Evolutionary conservation across 2,329 filamentous ascomycete genomes (phyloP), one percentile per base, ranked within the genome.

Genomic region (Fusarium siculi): DNA sequence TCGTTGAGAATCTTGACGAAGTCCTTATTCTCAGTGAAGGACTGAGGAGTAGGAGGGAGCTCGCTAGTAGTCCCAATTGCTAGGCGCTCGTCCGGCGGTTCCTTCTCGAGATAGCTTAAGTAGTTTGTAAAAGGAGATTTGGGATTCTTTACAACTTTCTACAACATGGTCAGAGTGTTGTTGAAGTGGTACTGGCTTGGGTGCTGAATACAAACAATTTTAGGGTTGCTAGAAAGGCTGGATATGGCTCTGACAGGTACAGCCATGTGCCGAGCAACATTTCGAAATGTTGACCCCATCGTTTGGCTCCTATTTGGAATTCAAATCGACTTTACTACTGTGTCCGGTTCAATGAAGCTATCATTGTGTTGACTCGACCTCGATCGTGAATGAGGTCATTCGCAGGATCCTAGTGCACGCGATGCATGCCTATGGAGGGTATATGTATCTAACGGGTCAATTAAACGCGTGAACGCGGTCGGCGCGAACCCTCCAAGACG

Each of bases 1-100:
- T 88, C 82, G 75, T 90, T 85, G 28, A 92, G 84, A 56, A 92
- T 87, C 15, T 82, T 77, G n/a, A 90, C 78, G 78, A 93, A 93
- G 28, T 82, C 80, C 15, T 81, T 85, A 78, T 93, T 93, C 76
- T 89, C 87, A 28, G 79, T 82, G 76, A 93, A 91, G 28, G 88
- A 87, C 43, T 83, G 81, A 7, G 91, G 89, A 0, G 89, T 91
- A 2, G 90, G 90, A 4, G 90, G 90, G n/a, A 91, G 70, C 21
- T 82, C 76, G 10, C 87, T 88, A 0, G 89, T 88, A 4, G 85
- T 88, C 54, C 91, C 91, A 67, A 93, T 88, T 19, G 90, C 85
- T 25, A 92, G 81, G 34, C 80, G 79, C 10, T 83, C 78, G 8
- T 83, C 87, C 0, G 90, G 90, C 4, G 90, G 89, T 19, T 84